These are phyloP conservation scores for Fusarium mangiferae DNA, from an alignment of 2,329 filamentous ascomycete genomes.

Conservation along the genomic window DNA sequence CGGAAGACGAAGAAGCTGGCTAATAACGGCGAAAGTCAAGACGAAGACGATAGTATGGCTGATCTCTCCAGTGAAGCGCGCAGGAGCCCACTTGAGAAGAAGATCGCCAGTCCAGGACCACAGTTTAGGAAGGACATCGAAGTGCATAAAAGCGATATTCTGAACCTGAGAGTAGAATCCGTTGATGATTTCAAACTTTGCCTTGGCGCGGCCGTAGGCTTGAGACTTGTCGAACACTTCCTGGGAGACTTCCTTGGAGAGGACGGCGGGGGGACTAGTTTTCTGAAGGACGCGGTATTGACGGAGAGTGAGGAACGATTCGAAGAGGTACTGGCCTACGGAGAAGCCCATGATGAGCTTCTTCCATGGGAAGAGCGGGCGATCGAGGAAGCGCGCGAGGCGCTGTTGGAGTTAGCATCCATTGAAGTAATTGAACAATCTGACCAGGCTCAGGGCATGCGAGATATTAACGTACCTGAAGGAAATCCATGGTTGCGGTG, in stretches of 20 bases:
- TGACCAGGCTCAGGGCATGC: neutral
- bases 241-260: constrained; percentile 87
- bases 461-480: constrained; percentile 51
- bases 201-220: constrained; percentile 95
- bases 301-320: constrained; percentile 87
- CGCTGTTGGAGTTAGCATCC: constrained; percentile 55
- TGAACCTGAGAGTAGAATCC: constrained; percentile 88
- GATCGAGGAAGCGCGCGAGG: constrained; percentile 88
- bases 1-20: constrained; percentile 82
- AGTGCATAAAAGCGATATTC: constrained; percentile 89
- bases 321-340: constrained; percentile 88
- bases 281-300: constrained; percentile 89
- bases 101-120: constrained; percentile 85
- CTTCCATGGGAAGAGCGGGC: constrained; percentile 97
- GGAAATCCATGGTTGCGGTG: constrained; percentile 56
- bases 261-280: constrained; percentile 83
- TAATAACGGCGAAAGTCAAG: constrained; percentile 84
- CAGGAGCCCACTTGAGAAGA: constrained; percentile 78
- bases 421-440: neutral
- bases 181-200: constrained; percentile 84
- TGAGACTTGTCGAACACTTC: constrained; percentile 95
- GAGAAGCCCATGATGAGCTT: constrained; percentile 95
- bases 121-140: constrained; percentile 88
- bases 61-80: constrained; percentile 89
- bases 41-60: constrained; percentile 93